Base-by-base conservation (phyloP, 169 alveolate genomes). In the Plasmodium sp. region DNA sequence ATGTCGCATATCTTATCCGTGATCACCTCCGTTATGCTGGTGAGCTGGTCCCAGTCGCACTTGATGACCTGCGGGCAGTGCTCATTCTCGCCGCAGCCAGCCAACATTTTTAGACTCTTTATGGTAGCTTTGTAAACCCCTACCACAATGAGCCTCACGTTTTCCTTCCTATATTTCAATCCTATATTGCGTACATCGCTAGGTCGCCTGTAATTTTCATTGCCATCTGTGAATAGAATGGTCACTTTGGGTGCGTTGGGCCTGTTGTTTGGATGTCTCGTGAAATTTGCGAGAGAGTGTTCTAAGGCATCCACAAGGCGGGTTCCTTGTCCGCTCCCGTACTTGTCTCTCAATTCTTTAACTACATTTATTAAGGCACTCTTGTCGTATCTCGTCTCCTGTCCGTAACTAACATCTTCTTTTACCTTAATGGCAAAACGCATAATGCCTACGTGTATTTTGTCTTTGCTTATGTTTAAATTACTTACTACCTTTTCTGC, bases 1-100 rank as follows among this genome's bases (percentile, higher is more conserved):
- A 77, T 75, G 71, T 86, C 81, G 77, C 93, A 84, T 84, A 84
- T 84, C 43, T 84, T 84, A 74, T 84, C 93, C 41, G 93, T 84
- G 77, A 84, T 36, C 71, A 84, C 58, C 34, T 72, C 16, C 36
- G 93, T 84, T 84, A 84, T 84, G n/a, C 84, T 74, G 14, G 84
- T 73, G 58, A 84, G 31, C 48, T 84, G 80, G 18, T 84, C 41
- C 93, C 93, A 84, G 7, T 73, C 67, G 56, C 83, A 72, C 77
- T 84, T 74, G 22, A 84, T 84, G 77, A 84, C 93, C 77, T 74
- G 84, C 39, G 84, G 84, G 58, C 93, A 84, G 39, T 31, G 7
- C 43, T 84, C 84, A 84, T 74, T 74, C 54, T 73, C 54, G 1
- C 7, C 14, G 39, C 93, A 84, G 56, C 84, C 93, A 43, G 93